Evolutionary conservation across 2,329 filamentous ascomycete species (phyloP), one percentile per base, ranked within the genome.

Genomic region (Magnaporthales sp.): DNA sequence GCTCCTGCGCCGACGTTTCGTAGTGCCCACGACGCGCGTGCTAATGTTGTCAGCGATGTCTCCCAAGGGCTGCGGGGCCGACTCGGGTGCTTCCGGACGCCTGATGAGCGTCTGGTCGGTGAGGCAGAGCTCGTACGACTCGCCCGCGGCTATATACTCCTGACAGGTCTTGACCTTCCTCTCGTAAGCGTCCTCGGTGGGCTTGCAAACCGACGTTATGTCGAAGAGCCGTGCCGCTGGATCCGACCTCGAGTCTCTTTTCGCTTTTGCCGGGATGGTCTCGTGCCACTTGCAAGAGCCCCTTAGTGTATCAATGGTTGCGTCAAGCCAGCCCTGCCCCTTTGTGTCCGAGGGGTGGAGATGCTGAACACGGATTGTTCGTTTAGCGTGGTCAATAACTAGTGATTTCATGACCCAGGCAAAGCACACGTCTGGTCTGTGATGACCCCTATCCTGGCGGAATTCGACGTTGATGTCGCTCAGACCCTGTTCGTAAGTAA

Each of bases 71-170:
- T 69, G 62, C 13, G 26, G 29, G 27, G 61, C 61, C 4, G 38
- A n/a, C 32, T 29, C 30, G 32, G 30, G 38, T 32, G 62, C 63
- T 15, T 2, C 30, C 31, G 22, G 30, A 10, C 30, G 64, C 22
- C 46, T 29, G 70, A 95, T 85, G 46, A 81, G 83, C 11, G 91
- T 92, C 75, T 92, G 88, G 63, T 88, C 88, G 0, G 92, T 96
- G 8, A 96, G 83, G 71, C 92, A 96, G 7, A 96, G 83, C 74
- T 96, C 92, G 75, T 96, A 96, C 0, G 91, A 93, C 69, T 93
- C 88, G 15, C 92, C 92, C 0, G 89, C 87, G 3, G 87, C 84
- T 69, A 96, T 90, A 69, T 86, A 83, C 4, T 86, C 82, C 72
- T 94, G 89, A 72, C 91, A 95, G 51, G 79, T 75, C 26, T 80